Base-by-base conservation (phyloP, 2,329 filamentous ascomycete species). In the Neofusicoccum kwambonambiense region DNA sequence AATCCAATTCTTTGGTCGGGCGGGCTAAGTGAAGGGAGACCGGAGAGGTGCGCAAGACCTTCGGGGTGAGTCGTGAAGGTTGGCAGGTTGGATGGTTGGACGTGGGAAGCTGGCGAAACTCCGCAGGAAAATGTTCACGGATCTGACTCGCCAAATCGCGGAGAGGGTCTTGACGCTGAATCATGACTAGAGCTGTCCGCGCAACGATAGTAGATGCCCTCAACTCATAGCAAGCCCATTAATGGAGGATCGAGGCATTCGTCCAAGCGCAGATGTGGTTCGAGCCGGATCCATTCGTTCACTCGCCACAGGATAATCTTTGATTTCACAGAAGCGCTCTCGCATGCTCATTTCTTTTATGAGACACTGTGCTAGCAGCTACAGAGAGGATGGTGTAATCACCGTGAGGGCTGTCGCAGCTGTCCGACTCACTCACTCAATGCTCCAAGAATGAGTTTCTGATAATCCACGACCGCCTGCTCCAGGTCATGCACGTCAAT, bases 381-480 rank as follows among this genome's bases (percentile, higher is more conserved):
- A 35, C 35, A 35, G 27, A 31, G 27, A 35, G 15, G 31, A 17
- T 15, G 3, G 15, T 35, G n/a, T 3, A 52, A 3, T 4, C 11
- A 50, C 12, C 5, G 34, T 3, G 11, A 3, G 4, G 42, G 13
- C 27, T 13, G 17, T 4, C 7, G 5, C 9, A 15, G n/a, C 27
- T 31, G 2, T n/a, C 11, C 27, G 1, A 19, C 7, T 35, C 15
- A 58, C 6, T 37, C n/a, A 7, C 39, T 27, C 4, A 60, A 31
- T 19, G 56, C 56, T 11, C n/a, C 64, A 13, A 65, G 22, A n/a
- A 78, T 74, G 41, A 78, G 64, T 22, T 72, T 89, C 79, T 91
- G 87, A 75, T 93, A 97, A 6, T 89, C 93, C 68, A 88, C 83
- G 0, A 97, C 91, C 3, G 93, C 90, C 58, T 84, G 82, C 78